Evolutionary conservation across 371 early-diverging fungal genomes (phyloP).

Genomic region (Chytridium lagenaria): DNA sequence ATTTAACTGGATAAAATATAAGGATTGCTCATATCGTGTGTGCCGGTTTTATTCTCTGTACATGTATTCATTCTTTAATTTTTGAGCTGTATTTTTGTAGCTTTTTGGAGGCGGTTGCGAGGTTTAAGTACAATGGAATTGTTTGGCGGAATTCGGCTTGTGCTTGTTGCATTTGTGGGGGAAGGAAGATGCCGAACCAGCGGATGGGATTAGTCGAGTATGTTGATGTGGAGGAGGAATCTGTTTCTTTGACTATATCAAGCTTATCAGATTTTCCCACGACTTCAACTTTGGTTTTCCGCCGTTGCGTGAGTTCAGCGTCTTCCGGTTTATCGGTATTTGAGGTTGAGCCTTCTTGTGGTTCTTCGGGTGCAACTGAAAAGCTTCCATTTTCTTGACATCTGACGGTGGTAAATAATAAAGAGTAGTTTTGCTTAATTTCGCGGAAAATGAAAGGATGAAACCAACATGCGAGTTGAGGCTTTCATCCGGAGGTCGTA

Average conservation of each 20-base stretch:
- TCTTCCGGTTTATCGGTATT: constrained; percentile 3
- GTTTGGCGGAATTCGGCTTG: not conserved
- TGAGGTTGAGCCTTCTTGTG: no score
- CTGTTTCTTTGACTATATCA: constrained; percentile 1
- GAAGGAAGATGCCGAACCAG: not conserved
- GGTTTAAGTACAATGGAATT: not conserved
- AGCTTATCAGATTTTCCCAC: not conserved
- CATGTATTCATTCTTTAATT: not conserved
- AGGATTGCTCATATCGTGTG: not conserved
- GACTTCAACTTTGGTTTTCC: not conserved
- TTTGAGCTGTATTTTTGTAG: not conserved
- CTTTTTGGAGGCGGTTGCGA: not conserved
- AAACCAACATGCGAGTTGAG: not conserved
- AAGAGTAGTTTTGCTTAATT: no score
- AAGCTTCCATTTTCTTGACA: not conserved
- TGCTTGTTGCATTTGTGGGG: not conserved
- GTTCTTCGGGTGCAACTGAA: not conserved
- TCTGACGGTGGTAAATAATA: not conserved
- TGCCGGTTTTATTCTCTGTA: not conserved
- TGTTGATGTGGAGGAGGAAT: not conserved
- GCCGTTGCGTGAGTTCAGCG: not conserved
- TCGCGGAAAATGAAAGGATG: not conserved
- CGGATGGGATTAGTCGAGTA: not conserved
- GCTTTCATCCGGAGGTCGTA: constrained; percentile 34
- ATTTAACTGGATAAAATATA: no score